These are phyloP conservation scores for Raffaelea ambrosiae DNA, from an alignment of 2,329 filamentous ascomycete genomes.

Conservation along the genomic window DNA sequence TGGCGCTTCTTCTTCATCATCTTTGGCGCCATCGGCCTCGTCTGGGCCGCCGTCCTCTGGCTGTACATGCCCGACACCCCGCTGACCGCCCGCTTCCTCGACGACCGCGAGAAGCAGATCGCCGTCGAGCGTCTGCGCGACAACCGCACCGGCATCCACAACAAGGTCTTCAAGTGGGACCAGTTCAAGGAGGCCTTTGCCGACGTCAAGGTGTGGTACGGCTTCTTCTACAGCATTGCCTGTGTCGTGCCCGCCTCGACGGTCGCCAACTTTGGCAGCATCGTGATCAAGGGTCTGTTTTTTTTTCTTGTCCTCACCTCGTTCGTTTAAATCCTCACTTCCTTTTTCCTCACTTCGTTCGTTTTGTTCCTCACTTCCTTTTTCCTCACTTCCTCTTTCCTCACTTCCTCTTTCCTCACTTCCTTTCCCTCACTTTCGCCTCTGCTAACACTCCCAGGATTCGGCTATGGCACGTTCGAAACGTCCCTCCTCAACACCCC, in stretches of 20 bases:
- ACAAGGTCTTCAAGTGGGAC: conserved; percentile 30
- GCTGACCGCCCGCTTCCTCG: conserved; percentile 48
- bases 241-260: conserved; percentile 14
- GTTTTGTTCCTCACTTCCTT: background rate
- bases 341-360: background rate
- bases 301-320: no score
- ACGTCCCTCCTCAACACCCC: conserved; percentile 55
- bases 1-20: conserved; percentile 38
- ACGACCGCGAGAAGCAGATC: conserved; percentile 45
- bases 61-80: conserved; percentile 57
- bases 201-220: conserved; percentile 34
- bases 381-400: background rate
- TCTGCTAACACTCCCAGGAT: no score
- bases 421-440: no score
- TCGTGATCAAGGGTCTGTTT: conserved; percentile 7
- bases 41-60: conserved; percentile 41
- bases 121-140: conserved; percentile 47
- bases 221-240: conserved; percentile 36
- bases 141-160: conserved; percentile 37
- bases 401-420: no score
- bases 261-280: conserved; percentile 2
- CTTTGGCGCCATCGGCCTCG: conserved; percentile 41
- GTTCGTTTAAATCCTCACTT: background rate
- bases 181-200: conserved; percentile 28
- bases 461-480: conserved; percentile 46